These are phyloP conservation scores for Isabelozyma pseudorhagii DNA, from an alignment of 805 yeast genomes.

Conservation along the genomic window DNA sequence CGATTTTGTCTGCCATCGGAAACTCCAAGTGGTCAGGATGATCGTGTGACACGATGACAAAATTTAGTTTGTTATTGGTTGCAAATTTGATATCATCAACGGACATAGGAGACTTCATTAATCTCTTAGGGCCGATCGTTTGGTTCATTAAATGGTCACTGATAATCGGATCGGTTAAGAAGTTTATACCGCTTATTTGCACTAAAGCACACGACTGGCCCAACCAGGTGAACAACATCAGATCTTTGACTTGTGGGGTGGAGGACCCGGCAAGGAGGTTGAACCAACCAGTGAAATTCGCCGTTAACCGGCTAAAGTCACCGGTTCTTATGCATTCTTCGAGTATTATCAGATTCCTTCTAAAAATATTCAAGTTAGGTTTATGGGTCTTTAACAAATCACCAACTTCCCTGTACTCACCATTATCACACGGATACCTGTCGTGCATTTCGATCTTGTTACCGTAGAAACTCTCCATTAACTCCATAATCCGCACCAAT, in stretches of 20 bases:
- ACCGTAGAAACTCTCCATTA: constrained; percentile 54
- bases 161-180: constrained; percentile 85
- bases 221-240: constrained; percentile 79
- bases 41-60: constrained; percentile 83
- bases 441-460: constrained; percentile 33
- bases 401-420: constrained; percentile 45
- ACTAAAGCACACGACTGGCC: constrained; percentile 87
- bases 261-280: constrained; percentile 1
- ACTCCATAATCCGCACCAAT: constrained; percentile 65
- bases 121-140: constrained; percentile 76
- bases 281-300: constrained; percentile 3
- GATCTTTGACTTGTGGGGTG: constrained; percentile 34
- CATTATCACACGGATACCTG: constrained; percentile 43
- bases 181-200: constrained; percentile 66
- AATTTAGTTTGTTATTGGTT: constrained; percentile 57
- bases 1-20: constrained; percentile 47
- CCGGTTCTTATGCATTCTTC: constrained; percentile 20
- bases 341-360: constrained; percentile 29
- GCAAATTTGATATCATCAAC: constrained; percentile 50
- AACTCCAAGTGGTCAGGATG: constrained; percentile 93
- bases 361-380: constrained; percentile 53
- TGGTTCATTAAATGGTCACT: constrained; percentile 59
- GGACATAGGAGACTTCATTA: constrained; percentile 72
- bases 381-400: constrained; percentile 54
- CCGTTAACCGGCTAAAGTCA: constrained; percentile 13